Evolutionary conservation across 1,284 basidiomycete genomes (phyloP).

Genomic region (Cryptococcus sp.): DNA sequence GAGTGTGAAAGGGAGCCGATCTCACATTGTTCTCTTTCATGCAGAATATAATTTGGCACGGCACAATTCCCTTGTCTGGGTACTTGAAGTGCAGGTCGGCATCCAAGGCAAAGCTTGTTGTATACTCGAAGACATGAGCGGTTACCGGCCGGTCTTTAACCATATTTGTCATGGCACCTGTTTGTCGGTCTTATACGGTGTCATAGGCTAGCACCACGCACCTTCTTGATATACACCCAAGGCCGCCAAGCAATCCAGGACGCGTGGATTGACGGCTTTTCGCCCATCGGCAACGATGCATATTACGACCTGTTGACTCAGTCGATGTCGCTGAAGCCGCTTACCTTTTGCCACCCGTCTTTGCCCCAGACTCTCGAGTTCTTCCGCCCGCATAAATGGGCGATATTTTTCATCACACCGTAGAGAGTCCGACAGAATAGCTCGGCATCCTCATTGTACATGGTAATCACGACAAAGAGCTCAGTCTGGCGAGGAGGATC

Average conservation of each 20-base stretch:
- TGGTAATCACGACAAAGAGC: conserved; percentile 89
- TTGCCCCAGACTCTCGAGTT: conserved; percentile 94
- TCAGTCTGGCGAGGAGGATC: conserved; percentile 71
- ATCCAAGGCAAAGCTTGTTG: conserved; percentile 84
- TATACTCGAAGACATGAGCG: conserved; percentile 88
- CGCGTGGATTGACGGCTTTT: conserved; percentile 84
- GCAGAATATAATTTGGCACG: conserved; percentile 80
- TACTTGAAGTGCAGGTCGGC: conserved; percentile 87
- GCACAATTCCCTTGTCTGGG: conserved; percentile 87
- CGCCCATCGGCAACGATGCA: conserved; percentile 95
- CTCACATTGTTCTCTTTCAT: conserved; percentile 87
- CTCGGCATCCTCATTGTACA: conserved; percentile 95
- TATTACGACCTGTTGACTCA: conserved; percentile 68
- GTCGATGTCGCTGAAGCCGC: conserved; percentile 3
- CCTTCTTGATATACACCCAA: conserved; percentile 57
- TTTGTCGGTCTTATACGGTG: too few species aligned
- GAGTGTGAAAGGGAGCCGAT: conserved; percentile 40
- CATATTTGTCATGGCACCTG: conserved; percentile 78
- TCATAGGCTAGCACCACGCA: conserved; percentile 9
- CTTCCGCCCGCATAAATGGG: conserved; percentile 85
- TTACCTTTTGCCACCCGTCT: conserved; percentile 93
- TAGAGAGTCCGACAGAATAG: conserved; percentile 91
- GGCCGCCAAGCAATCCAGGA: conserved; percentile 72
- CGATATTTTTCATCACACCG: conserved; percentile 89
- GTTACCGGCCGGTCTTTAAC: conserved; percentile 84